Percentiles rank a stretch among this genome's conserved stretches.
Conservation (phyloP, 257 asterid genomes). For the Rubia yunnanensis region DNA sequence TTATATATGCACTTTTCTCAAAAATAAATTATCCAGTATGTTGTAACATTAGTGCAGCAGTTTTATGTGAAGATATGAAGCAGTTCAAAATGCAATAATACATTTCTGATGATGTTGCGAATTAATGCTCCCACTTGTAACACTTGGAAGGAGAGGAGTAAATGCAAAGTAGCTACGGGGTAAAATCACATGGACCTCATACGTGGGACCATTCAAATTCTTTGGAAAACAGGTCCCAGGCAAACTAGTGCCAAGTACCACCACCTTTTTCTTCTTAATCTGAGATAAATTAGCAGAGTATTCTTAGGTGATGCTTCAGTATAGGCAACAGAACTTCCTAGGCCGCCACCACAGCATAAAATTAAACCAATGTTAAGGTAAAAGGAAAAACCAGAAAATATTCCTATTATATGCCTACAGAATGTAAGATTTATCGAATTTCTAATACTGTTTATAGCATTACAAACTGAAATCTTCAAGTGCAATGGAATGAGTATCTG, state of each 20-base stretch:
- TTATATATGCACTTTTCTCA: too few relatives aligned
- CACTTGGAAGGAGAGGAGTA: conserved; percentile 94
- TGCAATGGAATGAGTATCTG: too few relatives aligned
- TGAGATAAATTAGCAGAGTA: conserved; percentile 25
- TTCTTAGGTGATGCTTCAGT: conserved; percentile 53
- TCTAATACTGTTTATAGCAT: too few relatives aligned
- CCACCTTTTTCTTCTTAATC: conserved; percentile 63
- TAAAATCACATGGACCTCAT: conserved; percentile 86
- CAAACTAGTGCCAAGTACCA: conserved; percentile 99
- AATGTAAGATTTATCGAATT: too few relatives aligned
- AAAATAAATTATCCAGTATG: neutral
- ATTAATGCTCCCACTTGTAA: conserved; percentile 88
- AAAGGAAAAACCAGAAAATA: neutral
- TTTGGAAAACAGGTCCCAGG: conserved; percentile 86
- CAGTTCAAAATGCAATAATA: conserved; percentile 7
- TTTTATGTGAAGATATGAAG: neutral
- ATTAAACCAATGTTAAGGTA: neutral
- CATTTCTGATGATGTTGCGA: conserved; percentile 86
- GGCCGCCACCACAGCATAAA: conserved; percentile 54
- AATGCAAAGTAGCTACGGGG: conserved; percentile 94
- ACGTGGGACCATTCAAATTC: conserved; percentile 58
- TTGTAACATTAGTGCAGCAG: neutral
- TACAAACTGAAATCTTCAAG: too few relatives aligned
- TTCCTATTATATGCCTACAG: neutral
- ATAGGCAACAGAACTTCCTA: conserved; percentile 61